Conservation (phyloP, 306 rosid species). For the Ziziphus jujuba region DNA sequence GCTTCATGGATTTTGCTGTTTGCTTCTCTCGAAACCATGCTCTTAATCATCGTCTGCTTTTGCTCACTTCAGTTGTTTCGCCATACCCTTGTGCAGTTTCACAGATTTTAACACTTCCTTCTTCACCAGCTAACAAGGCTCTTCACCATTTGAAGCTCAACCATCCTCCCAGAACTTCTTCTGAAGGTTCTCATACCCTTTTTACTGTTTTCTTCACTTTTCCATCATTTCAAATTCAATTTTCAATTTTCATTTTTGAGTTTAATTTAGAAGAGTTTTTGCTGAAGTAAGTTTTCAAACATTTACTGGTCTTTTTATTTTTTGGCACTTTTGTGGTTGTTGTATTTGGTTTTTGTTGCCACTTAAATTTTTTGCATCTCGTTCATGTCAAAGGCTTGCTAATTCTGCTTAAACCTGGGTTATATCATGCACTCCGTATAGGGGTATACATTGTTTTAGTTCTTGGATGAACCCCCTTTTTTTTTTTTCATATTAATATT, state of each 20-base stretch:
- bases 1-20: conserved; percentile 46
- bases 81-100: conserved; percentile 15
- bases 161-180: conserved; percentile 37
- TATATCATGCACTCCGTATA: too few species aligned
- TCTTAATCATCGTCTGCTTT: conserved; percentile 25
- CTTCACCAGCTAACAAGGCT: conserved; percentile 21
- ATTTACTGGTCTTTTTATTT: neutral
- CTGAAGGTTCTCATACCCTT: conserved; percentile 51
- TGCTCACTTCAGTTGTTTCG: conserved; percentile 16
- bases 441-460: too few species aligned
- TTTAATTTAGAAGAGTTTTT: conserved; percentile 14
- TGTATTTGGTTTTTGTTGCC: neutral
- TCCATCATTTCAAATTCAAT: conserved; percentile 4
- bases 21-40: conserved; percentile 29
- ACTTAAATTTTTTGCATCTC: too few species aligned
- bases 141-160: conserved; percentile 47
- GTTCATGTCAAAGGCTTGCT: too few species aligned
- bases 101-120: conserved; percentile 18
- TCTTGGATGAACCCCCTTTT: neutral
- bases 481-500: neutral
- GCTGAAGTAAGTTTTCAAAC: neutral
- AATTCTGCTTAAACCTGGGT: too few species aligned
- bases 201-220: conserved; percentile 16
- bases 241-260: conserved; percentile 9
- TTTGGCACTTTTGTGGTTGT: neutral